Base-by-base conservation (phyloP, 805 yeast genomes). In the Starmerella vaccinii region DNA sequence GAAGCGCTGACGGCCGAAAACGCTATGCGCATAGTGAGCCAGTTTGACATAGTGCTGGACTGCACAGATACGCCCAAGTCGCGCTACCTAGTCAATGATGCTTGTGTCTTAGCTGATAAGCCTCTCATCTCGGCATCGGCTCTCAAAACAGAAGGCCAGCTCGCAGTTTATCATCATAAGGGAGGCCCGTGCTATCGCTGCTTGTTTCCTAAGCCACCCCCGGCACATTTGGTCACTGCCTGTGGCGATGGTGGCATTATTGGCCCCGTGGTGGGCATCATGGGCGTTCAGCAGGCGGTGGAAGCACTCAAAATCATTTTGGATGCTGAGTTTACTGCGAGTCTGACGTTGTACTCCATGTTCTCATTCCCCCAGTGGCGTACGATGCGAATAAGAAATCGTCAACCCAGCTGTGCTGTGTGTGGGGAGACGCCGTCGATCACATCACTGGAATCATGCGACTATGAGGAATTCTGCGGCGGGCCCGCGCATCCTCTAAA, bases 31-130 rank as follows among this genome's bases (percentile, higher is more conserved):
- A 75, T 87, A 1, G 71, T 88, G 45, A 59, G 64, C n/a, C 58
- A 68, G 4, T 88, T 84, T 65, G 96, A 90, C 61, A 54, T 83
- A 29, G 78, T 92, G 4, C 68, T 92, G 19, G 99, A 92, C 65
- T 94, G 98, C 62, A 90, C 98, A 0, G 99, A 92, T 66, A 80
- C 90, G 1, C 97, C 97, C 12, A 76, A 78, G 39, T 80, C 94
- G 0, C 70, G 98, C 56, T 92, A 92, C 63, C 72, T 92, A 53
- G 77, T 92, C 30, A 84, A 86, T 50, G 99, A 92, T 65, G 83
- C 81, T 1, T 80, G 88, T 12, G 95, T 86, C 0, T 57, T 81
- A 0, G 63, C 76, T 1, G 76, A 78, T 0, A 78, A 78, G 52
- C 81, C 96, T 0, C 74, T 92, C 0, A 81, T 92, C 1, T 85